These are phyloP conservation scores for Fragosphaeria purpurea DNA, from an alignment of 2,329 filamentous ascomycete genomes.

Conservation along the genomic window DNA sequence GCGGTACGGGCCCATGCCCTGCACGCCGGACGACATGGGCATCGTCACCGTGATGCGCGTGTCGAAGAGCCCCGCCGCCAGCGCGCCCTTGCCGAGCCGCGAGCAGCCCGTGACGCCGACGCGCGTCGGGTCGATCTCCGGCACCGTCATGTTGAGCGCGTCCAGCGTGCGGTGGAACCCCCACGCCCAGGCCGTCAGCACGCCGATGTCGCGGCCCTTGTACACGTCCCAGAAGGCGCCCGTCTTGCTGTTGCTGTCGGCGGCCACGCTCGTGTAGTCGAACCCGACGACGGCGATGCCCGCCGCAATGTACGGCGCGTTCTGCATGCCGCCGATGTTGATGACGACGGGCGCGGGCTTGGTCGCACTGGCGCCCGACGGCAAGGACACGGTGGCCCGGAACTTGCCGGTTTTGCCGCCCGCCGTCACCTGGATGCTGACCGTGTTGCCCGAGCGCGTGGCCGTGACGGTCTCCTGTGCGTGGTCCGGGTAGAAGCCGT, in stretches of 20 bases:
- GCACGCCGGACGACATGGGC: conserved; percentile 46
- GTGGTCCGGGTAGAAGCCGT: conserved; percentile 40
- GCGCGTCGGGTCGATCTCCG: conserved; percentile 31
- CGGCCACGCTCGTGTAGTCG: conserved; percentile 36
- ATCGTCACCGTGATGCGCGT: conserved; percentile 43
- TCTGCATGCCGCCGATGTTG: conserved; percentile 39
- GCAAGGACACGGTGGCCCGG: conserved; percentile 31
- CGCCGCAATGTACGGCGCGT: conserved; percentile 33
- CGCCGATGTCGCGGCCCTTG: conserved; percentile 37
- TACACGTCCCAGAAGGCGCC: conserved; percentile 41
- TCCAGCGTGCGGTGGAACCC: conserved; percentile 44
- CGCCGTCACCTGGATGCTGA: conserved; percentile 31
- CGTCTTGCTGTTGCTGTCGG: conserved; percentile 38
- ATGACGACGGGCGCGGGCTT: conserved; percentile 36
- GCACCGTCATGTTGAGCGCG: conserved; percentile 36
- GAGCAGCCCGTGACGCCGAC: conserved; percentile 45
- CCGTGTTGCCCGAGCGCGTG: conserved; percentile 32
- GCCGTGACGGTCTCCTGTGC: conserved; percentile 34
- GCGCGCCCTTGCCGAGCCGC: conserved; percentile 42
- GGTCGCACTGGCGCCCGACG: conserved; percentile 22
- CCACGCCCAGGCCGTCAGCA: conserved; percentile 46
- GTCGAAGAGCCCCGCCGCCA: conserved; percentile 42
- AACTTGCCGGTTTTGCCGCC: conserved; percentile 35
- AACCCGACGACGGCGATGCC: conserved; percentile 40
- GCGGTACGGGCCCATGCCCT: conserved; percentile 44